These are phyloP conservation scores for Diaporthe longicolla DNA, from an alignment of 2,329 filamentous ascomycete species.

Conservation along the genomic window DNA sequence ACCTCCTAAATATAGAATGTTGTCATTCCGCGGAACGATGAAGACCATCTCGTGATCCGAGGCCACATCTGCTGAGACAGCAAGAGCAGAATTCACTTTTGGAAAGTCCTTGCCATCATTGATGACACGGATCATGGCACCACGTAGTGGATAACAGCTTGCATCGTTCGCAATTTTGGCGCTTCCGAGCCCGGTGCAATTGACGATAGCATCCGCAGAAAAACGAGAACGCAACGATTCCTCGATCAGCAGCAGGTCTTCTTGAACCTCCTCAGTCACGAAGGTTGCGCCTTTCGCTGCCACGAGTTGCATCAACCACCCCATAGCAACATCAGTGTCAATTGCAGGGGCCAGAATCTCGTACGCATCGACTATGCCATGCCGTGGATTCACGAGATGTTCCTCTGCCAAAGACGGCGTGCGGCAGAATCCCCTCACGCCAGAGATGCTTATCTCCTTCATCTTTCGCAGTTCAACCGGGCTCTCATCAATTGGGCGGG, in stretches of 20 bases:
- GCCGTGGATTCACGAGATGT: constrained; percentile 12
- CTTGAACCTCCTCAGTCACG: constrained; percentile 1
- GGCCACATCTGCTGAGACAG: constrained; percentile 6
- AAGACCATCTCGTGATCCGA: constrained; percentile 13
- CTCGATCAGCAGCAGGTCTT: background rate
- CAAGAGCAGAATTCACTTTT: background rate
- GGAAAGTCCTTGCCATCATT: constrained; percentile 11
- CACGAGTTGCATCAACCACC: constrained; percentile 18
- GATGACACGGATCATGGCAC: constrained; percentile 24
- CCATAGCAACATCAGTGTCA: constrained; percentile 13
- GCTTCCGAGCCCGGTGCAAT: constrained; percentile 6
- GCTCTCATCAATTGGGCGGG: background rate
- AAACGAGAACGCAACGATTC: constrained; percentile 7
- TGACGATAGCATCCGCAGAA: constrained; percentile 6
- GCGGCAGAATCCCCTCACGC: background rate
- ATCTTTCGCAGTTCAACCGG: constrained; percentile 2
- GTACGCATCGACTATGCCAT: background rate
- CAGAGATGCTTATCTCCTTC: background rate
- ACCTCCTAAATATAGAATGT: constrained; percentile 13
- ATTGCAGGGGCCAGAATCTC: background rate
- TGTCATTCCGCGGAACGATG: constrained; percentile 16
- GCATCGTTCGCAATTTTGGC: background rate
- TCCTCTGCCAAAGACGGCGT: background rate
- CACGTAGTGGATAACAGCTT: constrained; percentile 13
- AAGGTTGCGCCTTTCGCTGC: background rate